A percentile compares a stretch with the other conserved stretches of the same genome.
phyloP scores from a whole-genome alignment of 257 asterid species.

The Capsicum baccatum region DNA sequence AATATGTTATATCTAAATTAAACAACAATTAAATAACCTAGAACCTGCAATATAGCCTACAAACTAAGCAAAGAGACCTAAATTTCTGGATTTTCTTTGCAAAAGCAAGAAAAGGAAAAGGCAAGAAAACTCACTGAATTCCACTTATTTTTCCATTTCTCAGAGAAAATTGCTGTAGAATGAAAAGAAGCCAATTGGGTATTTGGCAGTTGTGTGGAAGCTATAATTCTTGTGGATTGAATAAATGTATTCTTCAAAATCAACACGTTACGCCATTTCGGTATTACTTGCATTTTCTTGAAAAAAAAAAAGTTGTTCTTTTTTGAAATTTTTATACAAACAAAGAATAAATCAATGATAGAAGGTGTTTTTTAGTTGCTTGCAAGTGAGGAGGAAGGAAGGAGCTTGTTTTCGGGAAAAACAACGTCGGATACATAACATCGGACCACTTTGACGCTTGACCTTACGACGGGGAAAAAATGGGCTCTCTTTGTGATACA shows the following conservation, averaged over 20 bases:
- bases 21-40: slow-evolving; percentile 27
- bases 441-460: slow-evolving; percentile 26
- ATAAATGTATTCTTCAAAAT: slow-evolving; percentile 44
- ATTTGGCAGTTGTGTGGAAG: slow-evolving; percentile 29
- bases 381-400: background rate
- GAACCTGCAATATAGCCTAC: background rate
- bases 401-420: slow-evolving; percentile 13
- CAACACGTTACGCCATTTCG: slow-evolving; percentile 61
- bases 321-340: background rate
- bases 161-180: slow-evolving; percentile 47
- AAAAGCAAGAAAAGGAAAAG: background rate
- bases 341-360: background rate
- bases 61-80: background rate
- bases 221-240: slow-evolving; percentile 47
- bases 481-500: background rate
- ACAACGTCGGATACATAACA: background rate
- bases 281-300: slow-evolving; percentile 58
- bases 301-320: background rate
- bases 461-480: background rate
- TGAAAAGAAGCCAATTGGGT: slow-evolving; percentile 57
- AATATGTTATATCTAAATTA: background rate
- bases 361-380: background rate
- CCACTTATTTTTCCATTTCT: slow-evolving; percentile 62
- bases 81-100: background rate
- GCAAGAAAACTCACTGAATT: slow-evolving; percentile 49